Conservation (phyloP, 192 early-diverging fungal genomes). For the Coemansia interrupta region DNA sequence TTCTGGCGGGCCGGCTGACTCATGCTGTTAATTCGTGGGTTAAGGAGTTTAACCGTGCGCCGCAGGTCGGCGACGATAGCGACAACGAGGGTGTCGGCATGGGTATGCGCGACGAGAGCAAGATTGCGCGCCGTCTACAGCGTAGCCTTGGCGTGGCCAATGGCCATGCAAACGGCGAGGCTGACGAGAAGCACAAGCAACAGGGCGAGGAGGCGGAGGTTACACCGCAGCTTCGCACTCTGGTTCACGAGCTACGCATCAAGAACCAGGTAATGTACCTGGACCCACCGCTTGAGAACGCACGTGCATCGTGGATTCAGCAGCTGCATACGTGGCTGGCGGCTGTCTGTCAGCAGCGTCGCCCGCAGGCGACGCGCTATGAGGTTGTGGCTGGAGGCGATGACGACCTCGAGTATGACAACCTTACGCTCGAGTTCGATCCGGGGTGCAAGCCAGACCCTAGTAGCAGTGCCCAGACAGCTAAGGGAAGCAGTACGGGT, state of each 20-base stretch:
- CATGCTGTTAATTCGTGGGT: slow-evolving; percentile 75
- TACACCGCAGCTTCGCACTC: slow-evolving; percentile 62
- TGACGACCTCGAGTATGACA: slow-evolving; percentile 62
- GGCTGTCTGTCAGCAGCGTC: slow-evolving; percentile 76
- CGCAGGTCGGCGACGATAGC: slow-evolving; percentile 48
- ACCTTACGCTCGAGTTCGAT: slow-evolving; percentile 51
- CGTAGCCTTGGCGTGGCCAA: slow-evolving; percentile 25
- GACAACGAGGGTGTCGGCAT: slow-evolving; percentile 10
- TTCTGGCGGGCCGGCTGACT: slow-evolving; percentile 70
- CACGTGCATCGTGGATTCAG: slow-evolving; percentile 80
- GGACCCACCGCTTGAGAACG: slow-evolving; percentile 93
- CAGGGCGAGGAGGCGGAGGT: slow-evolving; percentile 43
- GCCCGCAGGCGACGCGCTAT: slow-evolving; percentile 87
- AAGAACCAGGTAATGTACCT: slow-evolving; percentile 95
- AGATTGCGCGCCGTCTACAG: slow-evolving; percentile 29
- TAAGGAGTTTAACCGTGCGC: slow-evolving; percentile 59
- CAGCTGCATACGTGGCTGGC: slow-evolving; percentile 95
- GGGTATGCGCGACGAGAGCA: slow-evolving; percentile 34
- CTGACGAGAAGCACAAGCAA: slow-evolving; percentile 10
- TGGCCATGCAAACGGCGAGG: background rate
- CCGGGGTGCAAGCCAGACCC: slow-evolving; percentile 34
- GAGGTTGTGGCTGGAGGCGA: slow-evolving; percentile 68
- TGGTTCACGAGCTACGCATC: slow-evolving; percentile 86
- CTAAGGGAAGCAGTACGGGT: background rate
- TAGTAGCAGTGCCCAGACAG: background rate